Evolutionary conservation across 352 stramenopile genomes (phyloP), one percentile per base, ranked within the genome.

Genomic region (Pythium plurisporium): DNA sequence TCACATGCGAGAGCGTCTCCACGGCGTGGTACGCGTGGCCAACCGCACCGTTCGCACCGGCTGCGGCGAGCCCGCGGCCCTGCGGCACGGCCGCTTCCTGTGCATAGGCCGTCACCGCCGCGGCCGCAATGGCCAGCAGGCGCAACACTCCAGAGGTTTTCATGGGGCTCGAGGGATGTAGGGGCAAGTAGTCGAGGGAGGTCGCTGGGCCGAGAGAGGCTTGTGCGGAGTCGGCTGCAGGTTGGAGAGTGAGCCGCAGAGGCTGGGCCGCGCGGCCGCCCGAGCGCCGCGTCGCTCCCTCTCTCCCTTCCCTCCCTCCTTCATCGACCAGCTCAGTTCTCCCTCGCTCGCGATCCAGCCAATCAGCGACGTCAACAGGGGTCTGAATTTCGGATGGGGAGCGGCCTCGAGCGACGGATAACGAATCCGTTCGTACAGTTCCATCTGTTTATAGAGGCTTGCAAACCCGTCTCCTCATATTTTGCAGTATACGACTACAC

Each of bases 121-220:
- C 71, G 3, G 72, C 66, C 37, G 81, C 78, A 20, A 86, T 42
- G 56, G 89, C 42, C 25, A 82, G 64, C 40, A 81, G 42, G 43
- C 78, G 80, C 47, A 87, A 68, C 47, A 86, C 61, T 59, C 58
- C 58, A 22, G 72, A 73, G 54, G 81, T 79, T 55, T 72, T 74
- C 81, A 91, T 91, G n/a, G 15, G 22, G 20, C 12, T 44, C 17
- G 48, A 34, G 48, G 30, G 30, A 22, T 14, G 4, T 5, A 27
- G 17, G 15, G 17, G 14, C 25, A 33, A 31, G 42, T 8, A 14
- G 25, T 8, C 38, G 33, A 37, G 26, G 4, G 43, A 54, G 20
- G 27, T 19, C 31, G 26, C 34, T n/a, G n/a, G n/a, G n/a, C n/a
- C n/a, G n/a, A n/a, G n/a, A n/a, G n/a, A n/a, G 23, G 27, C 55